These are phyloP conservation scores for Clonostachys rhizophaga DNA, from an alignment of 2,329 filamentous ascomycete species.

Conservation along the genomic window DNA sequence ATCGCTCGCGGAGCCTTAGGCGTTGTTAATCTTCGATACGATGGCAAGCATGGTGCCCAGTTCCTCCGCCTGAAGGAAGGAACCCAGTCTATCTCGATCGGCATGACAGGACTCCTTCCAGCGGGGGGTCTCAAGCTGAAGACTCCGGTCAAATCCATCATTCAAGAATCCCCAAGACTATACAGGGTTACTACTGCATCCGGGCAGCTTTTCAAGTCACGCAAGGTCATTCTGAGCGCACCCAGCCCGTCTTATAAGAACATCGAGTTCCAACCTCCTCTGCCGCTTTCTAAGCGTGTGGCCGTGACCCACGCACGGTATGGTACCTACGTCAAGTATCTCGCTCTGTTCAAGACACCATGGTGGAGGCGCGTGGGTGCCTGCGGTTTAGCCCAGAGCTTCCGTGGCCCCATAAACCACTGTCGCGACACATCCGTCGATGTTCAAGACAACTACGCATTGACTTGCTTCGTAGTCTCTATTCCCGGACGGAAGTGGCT, in stretches of 20 bases:
- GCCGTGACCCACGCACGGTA: slow-evolving; percentile 26
- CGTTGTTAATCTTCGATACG: no score
- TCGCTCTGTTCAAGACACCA: slow-evolving; percentile 20
- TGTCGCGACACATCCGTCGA: slow-evolving; percentile 32
- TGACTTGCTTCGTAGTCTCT: slow-evolving; percentile 34
- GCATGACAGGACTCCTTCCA: slow-evolving; percentile 17
- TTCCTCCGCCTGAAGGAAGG: slow-evolving; percentile 5
- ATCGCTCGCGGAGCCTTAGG: no score
- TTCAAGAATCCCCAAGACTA: background rate
- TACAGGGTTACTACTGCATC: slow-evolving; percentile 10
- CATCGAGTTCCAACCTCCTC: slow-evolving; percentile 38
- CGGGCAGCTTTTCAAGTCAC: slow-evolving; percentile 16
- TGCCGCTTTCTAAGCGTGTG: slow-evolving; percentile 26
- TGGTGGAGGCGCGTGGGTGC: slow-evolving; percentile 28
- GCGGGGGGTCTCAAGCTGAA: slow-evolving; percentile 6
- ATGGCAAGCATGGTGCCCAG: no score
- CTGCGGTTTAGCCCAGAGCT: slow-evolving; percentile 30
- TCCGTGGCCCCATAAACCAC: slow-evolving; percentile 29
- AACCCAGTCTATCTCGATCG: slow-evolving; percentile 14
- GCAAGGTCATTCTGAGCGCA: slow-evolving; percentile 39
- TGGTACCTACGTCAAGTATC: slow-evolving; percentile 38
- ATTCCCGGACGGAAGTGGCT: slow-evolving; percentile 16
- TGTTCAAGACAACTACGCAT: slow-evolving; percentile 15
- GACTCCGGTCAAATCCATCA: slow-evolving; percentile 13
- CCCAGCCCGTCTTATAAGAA: slow-evolving; percentile 39